Conservation (phyloP, 371 early-diverging fungal genomes). For the Apophysomyces elegans region DNA sequence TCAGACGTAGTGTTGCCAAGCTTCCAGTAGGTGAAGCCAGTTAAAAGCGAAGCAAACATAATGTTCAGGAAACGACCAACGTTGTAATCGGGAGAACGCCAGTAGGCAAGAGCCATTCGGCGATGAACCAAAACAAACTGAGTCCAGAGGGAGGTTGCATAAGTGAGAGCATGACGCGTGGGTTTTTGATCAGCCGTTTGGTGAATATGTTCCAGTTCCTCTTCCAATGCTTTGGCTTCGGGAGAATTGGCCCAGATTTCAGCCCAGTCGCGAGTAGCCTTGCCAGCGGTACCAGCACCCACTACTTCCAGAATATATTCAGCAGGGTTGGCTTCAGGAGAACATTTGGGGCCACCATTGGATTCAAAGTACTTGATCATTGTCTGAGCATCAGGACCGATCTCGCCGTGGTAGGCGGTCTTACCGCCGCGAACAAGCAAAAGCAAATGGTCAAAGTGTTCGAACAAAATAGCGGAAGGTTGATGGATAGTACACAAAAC, state of each 20-base stretch:
- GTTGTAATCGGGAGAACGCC: slow-evolving; percentile 66
- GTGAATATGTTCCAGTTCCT: slow-evolving; percentile 31
- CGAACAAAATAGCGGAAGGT: slow-evolving; percentile 67
- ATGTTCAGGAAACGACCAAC: slow-evolving; percentile 53
- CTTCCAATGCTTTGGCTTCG: slow-evolving; percentile 31
- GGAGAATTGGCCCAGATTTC: slow-evolving; percentile 52
- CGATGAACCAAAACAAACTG: slow-evolving; percentile 48
- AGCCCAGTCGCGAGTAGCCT: slow-evolving; percentile 57
- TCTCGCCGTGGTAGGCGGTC: slow-evolving; percentile 64
- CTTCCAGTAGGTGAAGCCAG: slow-evolving; percentile 65
- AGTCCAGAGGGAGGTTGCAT: slow-evolving; percentile 39
- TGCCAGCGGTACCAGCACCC: slow-evolving; percentile 53
- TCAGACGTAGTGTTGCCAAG: slow-evolving; percentile 53
- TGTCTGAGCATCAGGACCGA: slow-evolving; percentile 56
- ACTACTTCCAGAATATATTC: slow-evolving; percentile 71
- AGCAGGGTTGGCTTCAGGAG: slow-evolving; percentile 65
- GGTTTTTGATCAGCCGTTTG: slow-evolving; percentile 19
- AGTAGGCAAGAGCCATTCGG: slow-evolving; percentile 61
- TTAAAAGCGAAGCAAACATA: slow-evolving; percentile 45
- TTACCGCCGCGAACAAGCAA: slow-evolving; percentile 70
- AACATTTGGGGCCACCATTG: slow-evolving; percentile 58
- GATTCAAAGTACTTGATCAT: slow-evolving; percentile 64
- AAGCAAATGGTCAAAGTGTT: slow-evolving; percentile 67
- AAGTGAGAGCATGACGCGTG: slow-evolving; percentile 25
- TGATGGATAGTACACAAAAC: slow-evolving; percentile 71